Base-by-base conservation (phyloP, 2,329 filamentous ascomycete genomes). In the Clarireedia sp. region DNA sequence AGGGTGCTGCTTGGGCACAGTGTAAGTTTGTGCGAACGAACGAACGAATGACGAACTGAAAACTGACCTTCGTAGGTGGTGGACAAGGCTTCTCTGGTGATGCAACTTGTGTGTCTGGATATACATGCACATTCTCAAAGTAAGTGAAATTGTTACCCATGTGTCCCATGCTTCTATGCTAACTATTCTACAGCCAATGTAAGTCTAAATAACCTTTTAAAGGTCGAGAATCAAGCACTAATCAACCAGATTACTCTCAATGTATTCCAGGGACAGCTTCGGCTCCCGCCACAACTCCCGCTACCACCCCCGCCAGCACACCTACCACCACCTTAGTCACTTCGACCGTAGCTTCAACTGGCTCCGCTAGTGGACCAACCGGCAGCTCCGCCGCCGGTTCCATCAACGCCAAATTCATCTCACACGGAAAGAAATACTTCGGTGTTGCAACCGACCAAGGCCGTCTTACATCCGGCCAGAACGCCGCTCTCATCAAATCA, bases 391-490 rank as follows among this genome's bases (percentile, higher is more conserved):
- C 54, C 17, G 33, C 66, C 61, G 68, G 72, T 54, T 79, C 78
- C 69, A 73, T 85, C 59, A 75, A 84, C 65, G 66, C 68, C 53
- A 73, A 78, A 23, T 79, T 85, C 71, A 78, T 79, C 66, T 76
- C 77, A 56, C 77, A 80, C 63, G 83, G 83, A 59, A 87, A 87
- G 72, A 74, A 78, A 60, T 88, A 87, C 71, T 80, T 78, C 54
- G 85, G 85, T 60, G 77, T 76, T 14, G 75, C 73, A 54, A 74
- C 78, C 1, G 83, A 87, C 64, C 73, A 78, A 64, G 72, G 71
- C 58, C 74, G 72, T 10, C 75, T 87, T 3, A 72, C 66, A 29
- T 65, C 72, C 9, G 74, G 71, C 51, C 72, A 75, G 60, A 79
- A 76, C 57, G 74, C 74, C 16, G 73, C 74, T 56, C 75, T 84